phyloP scores from a whole-genome alignment of 768 basidiomycete species.

The Clavaria fumosa region DNA sequence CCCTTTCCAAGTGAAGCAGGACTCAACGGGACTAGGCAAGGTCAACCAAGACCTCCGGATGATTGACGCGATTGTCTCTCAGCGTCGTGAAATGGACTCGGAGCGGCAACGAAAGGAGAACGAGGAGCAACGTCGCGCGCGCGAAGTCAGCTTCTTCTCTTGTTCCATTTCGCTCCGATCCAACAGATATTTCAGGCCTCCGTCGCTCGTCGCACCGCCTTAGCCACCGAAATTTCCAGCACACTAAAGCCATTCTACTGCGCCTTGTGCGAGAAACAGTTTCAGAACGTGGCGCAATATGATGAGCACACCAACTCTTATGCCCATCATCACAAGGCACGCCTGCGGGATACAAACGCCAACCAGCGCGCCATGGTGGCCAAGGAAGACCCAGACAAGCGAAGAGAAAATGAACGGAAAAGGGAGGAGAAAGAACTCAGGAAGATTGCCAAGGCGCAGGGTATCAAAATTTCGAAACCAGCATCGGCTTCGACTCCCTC shows the following conservation, averaged over 20 bases:
- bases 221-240: slow-evolving; percentile 51
- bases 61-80: slow-evolving; percentile 76
- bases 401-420: slow-evolving; percentile 75
- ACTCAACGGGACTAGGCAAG: slow-evolving; percentile 70
- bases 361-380: slow-evolving; percentile 43
- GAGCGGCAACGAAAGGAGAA: slow-evolving; percentile 72
- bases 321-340: slow-evolving; percentile 74
- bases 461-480: slow-evolving; percentile 53
- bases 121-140: slow-evolving; percentile 53
- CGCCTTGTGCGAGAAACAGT: slow-evolving; percentile 73
- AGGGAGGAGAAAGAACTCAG: slow-evolving; percentile 75
- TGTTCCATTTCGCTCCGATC: background rate
- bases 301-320: slow-evolving; percentile 87
- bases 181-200: slow-evolving; percentile 34
- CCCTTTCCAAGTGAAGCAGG: slow-evolving; percentile 66
- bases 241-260: slow-evolving; percentile 70
- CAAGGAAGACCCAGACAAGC: slow-evolving; percentile 52
- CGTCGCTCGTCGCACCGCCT: slow-evolving; percentile 48
- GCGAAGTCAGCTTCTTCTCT: slow-evolving; percentile 37
- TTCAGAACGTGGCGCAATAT: slow-evolving; percentile 72
- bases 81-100: slow-evolving; percentile 65
- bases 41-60: slow-evolving; percentile 63
- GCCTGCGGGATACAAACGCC: slow-evolving; percentile 70
- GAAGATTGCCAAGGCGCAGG: slow-evolving; percentile 70
- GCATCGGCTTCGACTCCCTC: slow-evolving; percentile 13